Evolutionary conservation across 169 alveolate species (phyloP), one percentile per base, ranked within the genome.

Genomic region (Ichthyophthirius multifiliis): DNA sequence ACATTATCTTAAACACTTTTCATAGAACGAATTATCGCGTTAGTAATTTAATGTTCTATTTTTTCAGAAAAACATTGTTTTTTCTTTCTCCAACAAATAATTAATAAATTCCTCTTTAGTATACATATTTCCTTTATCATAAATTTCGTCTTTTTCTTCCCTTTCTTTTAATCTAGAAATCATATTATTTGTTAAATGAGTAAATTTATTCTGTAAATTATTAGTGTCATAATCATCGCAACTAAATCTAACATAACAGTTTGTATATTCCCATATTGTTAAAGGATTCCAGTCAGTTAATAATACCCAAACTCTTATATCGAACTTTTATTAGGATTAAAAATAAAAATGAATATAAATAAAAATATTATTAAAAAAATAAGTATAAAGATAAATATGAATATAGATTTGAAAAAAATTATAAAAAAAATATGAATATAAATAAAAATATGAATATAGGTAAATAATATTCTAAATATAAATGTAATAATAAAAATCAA

Each of bases 251-350:
- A 95, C 65, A 74, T 92, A 93, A 62, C 95, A 92, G 30, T 94
- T 91, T 47, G 88, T 93, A 79, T 88, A 93, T 44, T 89, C 75
- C 91, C 94, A 92, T 6, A 89, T 88, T 27, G 90, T 89, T 34
- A 96, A 80, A 31, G 97, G 97, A 45, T 89, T 85, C 84, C 96
- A 91, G 80, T 83, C 88, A 30, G 97, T 89, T 4, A 96, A 94
- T 37, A 94, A 85, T 30, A 94, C 96, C 97, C 97, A 96, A 83
- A 92, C 90, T 63, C 98, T 79, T 10, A 96, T 93, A 81, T 94
- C 97, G 73, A 94, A 93, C 79, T 93, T 92, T 89, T 88, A 4
- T 27, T 13, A n/a, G 16, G n/a, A n/a, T n/a, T n/a, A n/a, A n/a
- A n/a, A n/a, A n/a, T n/a, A n/a, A n/a, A n/a, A n/a, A n/a, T n/a